A percentile compares a stretch with the other conserved stretches of the same genome.
Conservation (phyloP, 352 stramenopile genomes). For the Pythium periplocum region DNA sequence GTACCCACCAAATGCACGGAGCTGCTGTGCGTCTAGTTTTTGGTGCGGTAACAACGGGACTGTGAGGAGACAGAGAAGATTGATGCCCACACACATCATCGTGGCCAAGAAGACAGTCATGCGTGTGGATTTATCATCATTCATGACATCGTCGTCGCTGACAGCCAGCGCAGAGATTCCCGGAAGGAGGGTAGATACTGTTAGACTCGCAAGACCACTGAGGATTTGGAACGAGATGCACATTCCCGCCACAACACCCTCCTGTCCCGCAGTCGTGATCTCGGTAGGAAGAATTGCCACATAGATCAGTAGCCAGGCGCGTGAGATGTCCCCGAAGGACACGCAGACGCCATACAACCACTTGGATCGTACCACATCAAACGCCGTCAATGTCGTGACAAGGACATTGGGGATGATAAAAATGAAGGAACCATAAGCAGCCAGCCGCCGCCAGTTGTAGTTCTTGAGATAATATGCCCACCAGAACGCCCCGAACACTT, state of each 20-base stretch:
- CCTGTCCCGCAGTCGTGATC: constrained; percentile 40
- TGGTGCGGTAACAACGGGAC: constrained; percentile 26
- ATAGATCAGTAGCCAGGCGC: constrained; percentile 40
- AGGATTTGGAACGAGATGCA: constrained; percentile 46
- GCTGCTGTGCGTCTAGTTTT: constrained; percentile 42
- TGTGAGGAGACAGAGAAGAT: constrained; percentile 12
- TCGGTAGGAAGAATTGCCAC: constrained; percentile 40
- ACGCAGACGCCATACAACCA: constrained; percentile 40
- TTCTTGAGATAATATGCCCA: constrained; percentile 15
- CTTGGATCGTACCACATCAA: constrained; percentile 26
- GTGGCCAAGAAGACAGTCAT: constrained; percentile 2
- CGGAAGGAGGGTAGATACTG: constrained; percentile 23
- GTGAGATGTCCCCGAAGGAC: constrained; percentile 28
- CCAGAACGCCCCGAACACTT: constrained; percentile 3
- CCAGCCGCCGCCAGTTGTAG: constrained; percentile 8
- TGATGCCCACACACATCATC: constrained; percentile 11
- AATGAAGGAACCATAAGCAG: constrained; percentile 4
- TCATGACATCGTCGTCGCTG: constrained; percentile 4
- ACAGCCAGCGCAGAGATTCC: constrained; percentile 9
- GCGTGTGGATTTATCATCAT: constrained; percentile 3
- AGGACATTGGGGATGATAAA: constrained; percentile 6
- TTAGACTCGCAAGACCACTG: constrained; percentile 21
- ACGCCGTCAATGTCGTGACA: constrained; percentile 19
- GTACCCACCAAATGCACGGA: constrained; percentile 40
- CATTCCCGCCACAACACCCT: constrained; percentile 48